Conservation (phyloP, 1,284 basidiomycete genomes). For the Leccinum laetum region DNA sequence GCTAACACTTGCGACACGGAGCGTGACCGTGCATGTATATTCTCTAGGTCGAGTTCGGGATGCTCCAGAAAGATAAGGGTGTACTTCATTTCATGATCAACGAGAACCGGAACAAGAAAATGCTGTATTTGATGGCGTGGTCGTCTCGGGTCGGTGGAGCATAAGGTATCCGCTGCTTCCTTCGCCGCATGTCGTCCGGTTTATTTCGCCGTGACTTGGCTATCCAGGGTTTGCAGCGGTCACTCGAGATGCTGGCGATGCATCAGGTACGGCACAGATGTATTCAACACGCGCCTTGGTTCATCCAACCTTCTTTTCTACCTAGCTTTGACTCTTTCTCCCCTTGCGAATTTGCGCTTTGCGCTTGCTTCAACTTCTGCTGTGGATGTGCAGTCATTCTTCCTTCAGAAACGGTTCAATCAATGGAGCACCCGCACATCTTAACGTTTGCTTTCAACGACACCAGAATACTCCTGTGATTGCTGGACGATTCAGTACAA, state of each 20-base stretch:
- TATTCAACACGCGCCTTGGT: not conserved
- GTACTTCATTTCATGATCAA: slow-evolving; percentile 49
- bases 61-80: slow-evolving; percentile 47
- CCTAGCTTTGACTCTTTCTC: slow-evolving; percentile 56
- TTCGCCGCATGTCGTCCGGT: not conserved
- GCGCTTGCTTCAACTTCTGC: slow-evolving; percentile 42
- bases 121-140: slow-evolving; percentile 26
- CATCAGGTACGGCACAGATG: slow-evolving; percentile 35
- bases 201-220: not conserved
- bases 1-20: not conserved
- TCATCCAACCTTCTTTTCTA: slow-evolving; percentile 1
- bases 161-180: not conserved
- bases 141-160: not conserved
- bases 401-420: slow-evolving; percentile 51
- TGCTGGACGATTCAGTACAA: slow-evolving; percentile 55
- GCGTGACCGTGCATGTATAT: not conserved
- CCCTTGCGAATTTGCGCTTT: slow-evolving; percentile 54
- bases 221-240: slow-evolving; percentile 55
- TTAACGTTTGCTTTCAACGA: slow-evolving; percentile 59
- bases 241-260: slow-evolving; percentile 35
- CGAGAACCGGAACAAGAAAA: slow-evolving; percentile 38
- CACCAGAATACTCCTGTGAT: slow-evolving; percentile 57
- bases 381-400: slow-evolving; percentile 42
- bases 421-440: slow-evolving; percentile 44
- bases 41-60: slow-evolving; percentile 38